Evolutionary conservation across 495 filamentous ascomycete species (phyloP).

Genomic region (Trichodelitschia bisporula): DNA sequence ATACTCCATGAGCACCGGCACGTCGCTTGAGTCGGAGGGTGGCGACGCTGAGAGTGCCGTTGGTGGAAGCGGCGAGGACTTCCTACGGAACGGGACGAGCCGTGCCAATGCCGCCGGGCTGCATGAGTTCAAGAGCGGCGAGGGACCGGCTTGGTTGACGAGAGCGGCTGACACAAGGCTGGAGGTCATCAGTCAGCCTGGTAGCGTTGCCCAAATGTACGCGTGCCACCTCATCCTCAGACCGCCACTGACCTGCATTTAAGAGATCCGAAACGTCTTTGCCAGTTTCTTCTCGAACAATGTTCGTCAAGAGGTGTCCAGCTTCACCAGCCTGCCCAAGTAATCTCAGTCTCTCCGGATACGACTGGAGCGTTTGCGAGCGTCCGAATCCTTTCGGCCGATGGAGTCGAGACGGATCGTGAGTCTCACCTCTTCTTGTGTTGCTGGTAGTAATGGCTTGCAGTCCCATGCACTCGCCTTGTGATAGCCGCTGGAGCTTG

Average conservation of each 20-base stretch:
- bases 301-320: constrained; percentile 33
- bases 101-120: constrained; percentile 32
- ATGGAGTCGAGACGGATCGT: constrained; percentile 24
- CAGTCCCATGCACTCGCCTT: constrained; percentile 29
- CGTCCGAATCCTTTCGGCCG: constrained; percentile 20
- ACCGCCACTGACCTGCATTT: constrained; percentile 6
- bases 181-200: constrained; percentile 37
- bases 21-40: constrained; percentile 24
- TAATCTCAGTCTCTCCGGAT: constrained; percentile 26
- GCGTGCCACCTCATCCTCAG: constrained; percentile 2
- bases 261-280: constrained; percentile 35
- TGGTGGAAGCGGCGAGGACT: constrained; percentile 20
- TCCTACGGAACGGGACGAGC: constrained; percentile 36
- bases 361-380: constrained; percentile 20
- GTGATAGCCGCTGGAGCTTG: constrained; percentile 46
- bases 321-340: constrained; percentile 37
- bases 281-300: constrained; percentile 33
- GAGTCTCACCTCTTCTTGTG: constrained; percentile 1
- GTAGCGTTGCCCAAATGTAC: constrained; percentile 39
- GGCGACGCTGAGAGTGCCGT: constrained; percentile 14
- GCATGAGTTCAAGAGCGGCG: not conserved
- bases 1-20: constrained; percentile 34
- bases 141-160: constrained; percentile 34
- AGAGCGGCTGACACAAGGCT: constrained; percentile 22
- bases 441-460: constrained; percentile 2